Conservation (phyloP, 345 rosid species). For the Eutrema yunnanense region DNA sequence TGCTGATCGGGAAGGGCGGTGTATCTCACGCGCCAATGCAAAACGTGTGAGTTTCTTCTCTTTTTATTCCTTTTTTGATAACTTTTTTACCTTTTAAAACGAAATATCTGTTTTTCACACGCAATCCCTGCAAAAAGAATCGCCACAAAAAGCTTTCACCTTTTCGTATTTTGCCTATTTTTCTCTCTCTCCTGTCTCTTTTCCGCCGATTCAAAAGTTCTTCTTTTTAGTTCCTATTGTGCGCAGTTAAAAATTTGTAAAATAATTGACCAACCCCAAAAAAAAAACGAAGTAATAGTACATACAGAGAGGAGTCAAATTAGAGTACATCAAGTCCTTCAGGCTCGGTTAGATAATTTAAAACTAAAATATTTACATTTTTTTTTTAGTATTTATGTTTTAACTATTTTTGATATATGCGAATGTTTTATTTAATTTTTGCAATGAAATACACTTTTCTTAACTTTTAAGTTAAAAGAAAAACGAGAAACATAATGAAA, state of each 20-base stretch:
- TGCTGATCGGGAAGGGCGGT: background rate
- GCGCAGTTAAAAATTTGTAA: background rate
- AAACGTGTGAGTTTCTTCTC: background rate
- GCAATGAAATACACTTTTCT: background rate
- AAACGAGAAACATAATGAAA: background rate
- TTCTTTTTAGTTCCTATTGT: background rate
- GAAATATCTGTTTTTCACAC: constrained; percentile 25
- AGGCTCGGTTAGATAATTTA: background rate
- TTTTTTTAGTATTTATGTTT: background rate
- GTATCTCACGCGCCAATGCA: background rate
- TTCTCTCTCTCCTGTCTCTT: background rate
- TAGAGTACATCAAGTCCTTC: background rate
- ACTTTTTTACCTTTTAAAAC: constrained; percentile 1
- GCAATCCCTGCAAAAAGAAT: constrained; percentile 36
- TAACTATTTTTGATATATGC: background rate
- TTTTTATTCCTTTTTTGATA: background rate
- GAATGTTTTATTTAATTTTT: background rate
- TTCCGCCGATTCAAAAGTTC: constrained; percentile 27
- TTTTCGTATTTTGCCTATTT: constrained; percentile 17
- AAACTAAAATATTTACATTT: background rate
- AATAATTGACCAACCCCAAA: too few relatives aligned
- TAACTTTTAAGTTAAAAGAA: background rate
- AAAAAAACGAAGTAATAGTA: too few relatives aligned
- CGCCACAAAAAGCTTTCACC: constrained; percentile 24
- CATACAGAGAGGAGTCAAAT: background rate